Evolutionary conservation across 495 filamentous ascomycete species (phyloP), one percentile per base, ranked within the genome.

Genomic region (Amniculicola lignicola): DNA sequence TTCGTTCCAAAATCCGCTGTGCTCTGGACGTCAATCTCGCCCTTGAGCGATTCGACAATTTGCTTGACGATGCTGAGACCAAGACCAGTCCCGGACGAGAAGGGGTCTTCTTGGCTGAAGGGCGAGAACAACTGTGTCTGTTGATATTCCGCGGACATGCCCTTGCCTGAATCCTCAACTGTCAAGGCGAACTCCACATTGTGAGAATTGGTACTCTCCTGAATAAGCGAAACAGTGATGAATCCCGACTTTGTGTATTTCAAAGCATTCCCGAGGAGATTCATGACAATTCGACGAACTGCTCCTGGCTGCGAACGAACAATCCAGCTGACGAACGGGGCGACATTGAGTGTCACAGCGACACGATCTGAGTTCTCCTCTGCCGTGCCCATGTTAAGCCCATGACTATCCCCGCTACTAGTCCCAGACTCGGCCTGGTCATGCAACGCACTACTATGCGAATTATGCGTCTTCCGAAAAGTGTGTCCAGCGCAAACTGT

Each of bases 231-330:
- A 2, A 58, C 25, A 2, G 14, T 46, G 11, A 59, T 48, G 36
- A 41, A 59, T 0, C 56, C 56, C 4, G 10, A 21, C 10, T 47
- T 36, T 9, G 56, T 50, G 24, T 59, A 59, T 24, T 59, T 59
- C 2, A 59, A 12, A n/a, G 56, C 55, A 28, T 59, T 59, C n/a
- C 56, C 56, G n/a, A 59, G 16, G 9, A 59, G 21, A 40, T 59
- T 59, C 39, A 48, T 47, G 11, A 54, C 56, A 16, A 59, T 37
- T 11, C 56, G 27, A 7, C 45, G 18, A 3, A 59, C 11, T 2
- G 56, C 56, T 7, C 43, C 56, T 1, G 56, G 33, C 15, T 54
- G 35, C 7, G 39, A 21, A 15, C 39, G 27, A 14, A 59, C 31
- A 0, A 16, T 48, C 56, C 56, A 59, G 31, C 50, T 3, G 7